Base-by-base conservation (phyloP, 73 alveolate genomes). In the Halteria grandinella region DNA sequence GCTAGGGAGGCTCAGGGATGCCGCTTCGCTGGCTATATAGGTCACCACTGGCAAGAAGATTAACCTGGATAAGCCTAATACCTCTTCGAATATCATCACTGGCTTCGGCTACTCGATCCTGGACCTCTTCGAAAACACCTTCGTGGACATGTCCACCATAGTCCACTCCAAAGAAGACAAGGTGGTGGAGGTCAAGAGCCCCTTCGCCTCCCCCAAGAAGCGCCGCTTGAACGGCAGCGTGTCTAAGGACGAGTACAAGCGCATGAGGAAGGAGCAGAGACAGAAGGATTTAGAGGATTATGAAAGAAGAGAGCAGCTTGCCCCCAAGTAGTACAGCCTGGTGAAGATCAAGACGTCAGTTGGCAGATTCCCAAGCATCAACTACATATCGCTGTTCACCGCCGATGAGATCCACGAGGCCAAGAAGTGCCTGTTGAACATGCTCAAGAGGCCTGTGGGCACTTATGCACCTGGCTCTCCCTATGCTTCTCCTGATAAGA, bases 31-130 rank as follows among this genome's bases (percentile, higher is more conserved):
- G 41, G 92, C 92, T 11, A 71, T 83, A 8, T 83, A 87, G n/a
- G 85, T 83, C 3, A 74, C 92, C 8, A 37, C 83, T 10, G 92
- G 92, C 45, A 45, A 80, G 55, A 83, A 83, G 52, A 6, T 74
- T 21, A 60, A 59, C 63, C 54, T 59, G 31, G 21, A 10, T n/a
- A 66, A 66, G 53, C 18, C 15, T 18, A 12, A 34, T 21, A 24
- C 80, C 27, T 41, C 69, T 7, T 32, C 70, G 23, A 48, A 91
- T 53, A 71, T 91, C 28, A 87, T 79, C 31, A 77, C 97, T 5
- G 93, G 97, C 25, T 91, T 91, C 32, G 91, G 95, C 18, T 91
- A 91, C 69, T 85, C 93, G 17, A 14, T 91, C 43, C 72, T 91
- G 86, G 97, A 91, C 55, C 25, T 63, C 34, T 87, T 87, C 49